Evolutionary conservation across 176 grass and related monocot species (phyloP).

Genomic region (Triticum dicoccoides): DNA sequence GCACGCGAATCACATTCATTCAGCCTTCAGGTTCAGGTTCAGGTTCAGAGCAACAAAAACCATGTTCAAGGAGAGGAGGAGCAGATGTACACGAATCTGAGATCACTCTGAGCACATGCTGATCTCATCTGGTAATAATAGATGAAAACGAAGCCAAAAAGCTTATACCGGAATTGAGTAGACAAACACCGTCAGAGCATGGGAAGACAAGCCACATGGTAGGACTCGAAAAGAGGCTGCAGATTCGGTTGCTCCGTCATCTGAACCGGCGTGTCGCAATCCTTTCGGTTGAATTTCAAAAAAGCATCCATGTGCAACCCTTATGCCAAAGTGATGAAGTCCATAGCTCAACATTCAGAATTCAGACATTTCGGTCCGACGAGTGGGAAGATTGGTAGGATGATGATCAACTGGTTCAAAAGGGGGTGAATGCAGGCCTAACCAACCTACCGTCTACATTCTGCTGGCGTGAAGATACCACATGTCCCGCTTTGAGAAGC

Average conservation of each 20-base stretch:
- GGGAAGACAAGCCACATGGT: constrained; percentile 29
- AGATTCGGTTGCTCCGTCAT: constrained; percentile 25
- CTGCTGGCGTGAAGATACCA: neutral
- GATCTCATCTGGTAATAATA: constrained; percentile 34
- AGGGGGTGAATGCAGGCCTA: neutral
- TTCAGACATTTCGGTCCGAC: neutral
- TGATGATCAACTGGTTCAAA: neutral
- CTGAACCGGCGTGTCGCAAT: neutral
- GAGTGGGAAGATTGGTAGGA: constrained; percentile 16
- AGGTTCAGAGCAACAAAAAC: neutral
- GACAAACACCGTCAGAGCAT: neutral
- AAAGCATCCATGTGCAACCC: constrained; percentile 29
- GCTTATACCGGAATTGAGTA: neutral
- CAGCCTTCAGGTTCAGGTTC: neutral
- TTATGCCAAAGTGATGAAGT: neutral
- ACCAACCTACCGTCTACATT: neutral
- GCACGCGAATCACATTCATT: constrained; percentile 11
- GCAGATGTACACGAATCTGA: neutral
- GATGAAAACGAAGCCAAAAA: neutral
- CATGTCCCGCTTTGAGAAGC: neutral
- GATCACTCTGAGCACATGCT: constrained; percentile 40
- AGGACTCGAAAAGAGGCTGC: constrained; percentile 27
- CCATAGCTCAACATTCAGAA: neutral
- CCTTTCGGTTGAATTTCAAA: constrained; percentile 28
- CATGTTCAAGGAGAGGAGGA: neutral